phyloP scores from a whole-genome alignment of 2,329 filamentous ascomycete genomes.

The Calonectria honghensis region DNA sequence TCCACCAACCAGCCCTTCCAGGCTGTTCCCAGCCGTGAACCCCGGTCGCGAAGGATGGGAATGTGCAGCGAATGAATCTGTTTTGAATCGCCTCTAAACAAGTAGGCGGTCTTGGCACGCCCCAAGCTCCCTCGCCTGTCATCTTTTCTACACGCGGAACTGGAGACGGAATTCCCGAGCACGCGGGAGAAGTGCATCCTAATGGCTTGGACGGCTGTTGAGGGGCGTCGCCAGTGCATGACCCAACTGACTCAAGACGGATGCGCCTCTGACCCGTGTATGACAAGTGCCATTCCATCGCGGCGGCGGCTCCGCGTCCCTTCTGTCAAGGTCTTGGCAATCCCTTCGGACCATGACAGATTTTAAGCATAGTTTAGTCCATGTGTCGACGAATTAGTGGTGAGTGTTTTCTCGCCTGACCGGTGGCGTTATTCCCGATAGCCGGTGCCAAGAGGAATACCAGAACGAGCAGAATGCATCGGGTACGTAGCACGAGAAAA shows the following conservation, averaged over 20 bases:
- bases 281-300: slow-evolving; percentile 16
- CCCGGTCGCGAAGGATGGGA: neutral
- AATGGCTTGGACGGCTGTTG: neutral
- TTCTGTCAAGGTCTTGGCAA: slow-evolving; percentile 27
- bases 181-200: neutral
- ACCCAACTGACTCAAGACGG: slow-evolving; percentile 9
- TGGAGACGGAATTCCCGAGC: neutral
- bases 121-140: neutral
- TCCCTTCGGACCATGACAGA: neutral
- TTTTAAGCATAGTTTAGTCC: slow-evolving; percentile 33
- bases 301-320: slow-evolving; percentile 16
- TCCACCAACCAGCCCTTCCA: slow-evolving; percentile 6
- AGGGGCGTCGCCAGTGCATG: neutral
- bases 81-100: neutral
- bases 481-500: slow-evolving; percentile 19
- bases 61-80: neutral
- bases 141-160: neutral
- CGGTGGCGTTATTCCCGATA: slow-evolving; percentile 28
- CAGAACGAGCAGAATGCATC: slow-evolving; percentile 5
- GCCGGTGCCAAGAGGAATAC: slow-evolving; percentile 21
- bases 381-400: slow-evolving; percentile 15
- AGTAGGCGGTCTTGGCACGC: neutral
- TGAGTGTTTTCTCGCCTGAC: slow-evolving; percentile 1
- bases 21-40: neutral
- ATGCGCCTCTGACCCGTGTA: neutral